Evolutionary conservation across 257 asterid species (phyloP), one percentile per base, ranked within the genome.

Genomic region (Rehmannia glutinosa): DNA sequence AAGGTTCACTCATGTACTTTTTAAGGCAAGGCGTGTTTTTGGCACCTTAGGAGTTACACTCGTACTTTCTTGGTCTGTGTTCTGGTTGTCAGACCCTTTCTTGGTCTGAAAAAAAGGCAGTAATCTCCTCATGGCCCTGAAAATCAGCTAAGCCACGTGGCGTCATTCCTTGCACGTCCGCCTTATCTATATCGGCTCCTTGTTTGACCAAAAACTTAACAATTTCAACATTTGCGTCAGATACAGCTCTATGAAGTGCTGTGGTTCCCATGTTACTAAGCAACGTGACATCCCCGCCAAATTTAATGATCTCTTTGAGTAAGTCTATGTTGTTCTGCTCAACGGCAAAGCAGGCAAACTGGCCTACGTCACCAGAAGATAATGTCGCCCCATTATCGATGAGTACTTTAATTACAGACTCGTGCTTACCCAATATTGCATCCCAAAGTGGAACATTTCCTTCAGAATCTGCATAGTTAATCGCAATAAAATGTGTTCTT

Each of bases 381-480:
- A 92, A 49, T 3, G 60, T 76, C 1, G 96, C 96, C 17, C 89
- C 85, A 20, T 85, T 87, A 42, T 92, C 89, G 1, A 62, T 52
- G 45, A 89, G 88, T 36, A 76, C 25, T 67, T 75, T 81, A 27
- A 83, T 75, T 27, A 82, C 77, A 0, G 78, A 17, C 15, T 85
- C 78, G 25, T 87, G 89, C 70, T 77, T 72, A 41, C 81, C 89
- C 73, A 78, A 33, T 50, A 92, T 53, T 55, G 98, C 96, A 30
- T 89, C 92, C 96, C 96, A 85, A 11, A 89, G 66, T 3, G 98
- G 94, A 62, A 89, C 93, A 42, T 71, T 75, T 43, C 95, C 97
- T 69, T 91, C 97, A 2, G 85, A 75, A 82, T 91, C 96, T 86
- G 88, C 77, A 20, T 19, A 47, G 13, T 11, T 6, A 38, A 9